These are phyloP conservation scores for Cucumis hystrix DNA, from an alignment of 306 rosid genomes.

Conservation along the genomic window DNA sequence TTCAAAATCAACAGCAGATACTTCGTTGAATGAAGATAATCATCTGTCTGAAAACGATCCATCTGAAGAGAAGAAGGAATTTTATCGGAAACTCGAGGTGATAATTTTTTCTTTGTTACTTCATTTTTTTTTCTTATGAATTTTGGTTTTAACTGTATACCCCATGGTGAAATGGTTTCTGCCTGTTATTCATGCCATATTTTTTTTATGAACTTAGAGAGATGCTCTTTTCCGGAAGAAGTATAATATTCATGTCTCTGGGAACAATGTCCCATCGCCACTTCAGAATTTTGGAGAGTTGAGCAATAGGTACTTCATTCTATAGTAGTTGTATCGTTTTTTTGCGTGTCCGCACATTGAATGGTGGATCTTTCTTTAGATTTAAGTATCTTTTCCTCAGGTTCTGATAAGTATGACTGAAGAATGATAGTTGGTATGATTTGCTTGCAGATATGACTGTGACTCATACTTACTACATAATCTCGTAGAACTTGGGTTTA, in stretches of 20 bases:
- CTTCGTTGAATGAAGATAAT: conserved; percentile 15
- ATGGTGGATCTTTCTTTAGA: neutral
- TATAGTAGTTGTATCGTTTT: neutral
- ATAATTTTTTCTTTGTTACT: neutral
- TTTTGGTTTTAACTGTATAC: neutral
- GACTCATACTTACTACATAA: conserved; percentile 42
- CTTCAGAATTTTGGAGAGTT: conserved; percentile 64
- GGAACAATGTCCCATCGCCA: conserved; percentile 68
- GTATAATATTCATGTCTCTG: conserved; percentile 70
- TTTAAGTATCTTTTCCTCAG: neutral
- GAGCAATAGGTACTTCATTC: conserved; percentile 46
- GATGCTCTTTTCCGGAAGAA: conserved; percentile 60
- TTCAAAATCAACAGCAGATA: conserved; percentile 23
- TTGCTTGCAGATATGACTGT: conserved; percentile 49
- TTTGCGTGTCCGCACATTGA: neutral
- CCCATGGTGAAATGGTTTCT: neutral
- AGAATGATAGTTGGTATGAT: conserved; percentile 8
- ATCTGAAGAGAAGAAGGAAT: conserved; percentile 44
- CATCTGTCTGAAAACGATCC: conserved; percentile 15
- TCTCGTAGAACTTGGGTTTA: conserved; percentile 63
- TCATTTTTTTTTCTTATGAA: neutral
- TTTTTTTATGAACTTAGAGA: conserved; percentile 25
- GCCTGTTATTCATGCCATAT: neutral
- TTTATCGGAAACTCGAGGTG: conserved; percentile 70
- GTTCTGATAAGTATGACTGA: conserved; percentile 2